Base-by-base conservation (phyloP, 2,329 filamentous ascomycete genomes). In the Epichloe festucae region DNA sequence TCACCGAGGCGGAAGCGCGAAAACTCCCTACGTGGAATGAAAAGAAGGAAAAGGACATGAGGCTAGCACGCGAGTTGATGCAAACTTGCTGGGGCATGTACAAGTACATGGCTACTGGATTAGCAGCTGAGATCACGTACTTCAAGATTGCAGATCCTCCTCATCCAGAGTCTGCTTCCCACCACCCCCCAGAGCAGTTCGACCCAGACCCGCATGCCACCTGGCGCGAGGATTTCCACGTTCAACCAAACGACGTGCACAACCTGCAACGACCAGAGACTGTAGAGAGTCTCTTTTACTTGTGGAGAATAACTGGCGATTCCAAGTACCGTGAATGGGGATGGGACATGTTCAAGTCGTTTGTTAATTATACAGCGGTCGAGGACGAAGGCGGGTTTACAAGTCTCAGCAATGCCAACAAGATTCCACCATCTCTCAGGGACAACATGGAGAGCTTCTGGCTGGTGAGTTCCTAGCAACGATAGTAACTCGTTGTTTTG, bases 401-500 rank as follows among this genome's bases (percentile, higher is more conserved):
- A 1, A 90, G 85, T 57, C 73, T 97, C 55, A 76, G 76, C 17
- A 81, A 94, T 63, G 90, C 89, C 27, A 82, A 84, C 57, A 68
- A 70, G 5, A 69, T 93, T 10, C 89, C 90, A 19, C 81, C 89
- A 0, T 67, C 73, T 14, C 72, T 74, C 45, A 76, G 81, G 54
- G 91, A 98, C 68, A 97, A 97, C 60, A 96, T 98, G 91, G 93
- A 98, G 71, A 94, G 89, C 65, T 97, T 97, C 71, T 98, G 93
- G 93, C 79, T 98, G 74, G 85, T 88, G 70, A 71, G 84, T 73
- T 34, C 39, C 5, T 6, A 43, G 17, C 10, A 14, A 11, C 17
- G 5, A 31, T 14, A 27, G 11, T 7, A 43, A 3, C 11, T 21
- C 17, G 4, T 6, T 12, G 4, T 3, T 12, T 12, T 43, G 5